Base-by-base conservation (phyloP, 139 green algal species). In the Yamagishiella unicocca region DNA sequence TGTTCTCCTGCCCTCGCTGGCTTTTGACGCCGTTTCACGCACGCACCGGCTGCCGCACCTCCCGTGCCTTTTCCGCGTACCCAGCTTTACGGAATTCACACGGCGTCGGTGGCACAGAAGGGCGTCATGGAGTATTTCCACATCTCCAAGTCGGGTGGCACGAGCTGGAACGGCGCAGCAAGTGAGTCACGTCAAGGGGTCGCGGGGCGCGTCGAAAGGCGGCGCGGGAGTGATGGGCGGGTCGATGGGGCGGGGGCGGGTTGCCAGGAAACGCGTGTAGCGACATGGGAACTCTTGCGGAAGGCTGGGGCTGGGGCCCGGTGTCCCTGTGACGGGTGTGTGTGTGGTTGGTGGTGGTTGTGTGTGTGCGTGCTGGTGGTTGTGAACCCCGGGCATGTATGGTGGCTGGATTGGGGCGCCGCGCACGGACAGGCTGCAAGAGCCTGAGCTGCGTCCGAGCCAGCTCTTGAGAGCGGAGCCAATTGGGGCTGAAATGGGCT, bases 41-140 rank as follows among this genome's bases (percentile, higher is more conserved):
- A 29, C 29, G n/a, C 4, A 38, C 37, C 70, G 29, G 1, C 72
- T 80, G 72, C 33, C 43, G 24, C 24, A 40, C 43, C 72, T n/a
- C n/a, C n/a, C n/a, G n/a, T n/a, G n/a, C n/a, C n/a, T n/a, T n/a
- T n/a, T n/a, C n/a, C n/a, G 8, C 19, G 21, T 35, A 38, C 33
- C 37, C 79, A 85, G 79, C 33, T 85, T 40, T 85, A 85, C 40
- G 31, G 25, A 25, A 76, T 85, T 4, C 79, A 85, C 61, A 46
- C 3, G 29, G 79, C 25, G 4, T 46, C 40, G 4, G 61, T 75
- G 5, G 42, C 62, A 37, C n/a, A 55, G 4, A 50, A 50, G 29
- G 79, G 61, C 61, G 61, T 75, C 27, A 64, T 75, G 61, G 79
- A 85, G 61, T 85, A 85, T 40, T 75, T 85, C 43, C 79, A 85